Conservation (phyloP, 2,329 filamentous ascomycete species). For the Ophiosphaerella herpotricha region DNA sequence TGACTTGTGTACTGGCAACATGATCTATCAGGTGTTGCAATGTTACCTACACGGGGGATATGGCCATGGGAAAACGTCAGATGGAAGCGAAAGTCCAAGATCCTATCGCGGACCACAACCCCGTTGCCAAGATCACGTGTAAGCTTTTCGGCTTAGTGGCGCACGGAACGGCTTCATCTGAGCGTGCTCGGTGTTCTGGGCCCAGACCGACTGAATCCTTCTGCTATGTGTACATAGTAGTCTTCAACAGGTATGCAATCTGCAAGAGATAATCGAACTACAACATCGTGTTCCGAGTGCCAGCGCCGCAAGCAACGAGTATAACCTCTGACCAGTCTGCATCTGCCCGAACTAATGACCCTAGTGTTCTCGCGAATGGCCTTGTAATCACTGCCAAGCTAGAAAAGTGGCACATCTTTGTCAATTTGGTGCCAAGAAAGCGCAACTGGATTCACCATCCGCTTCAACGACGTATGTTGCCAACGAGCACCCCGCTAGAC, state of each 20-base stretch:
- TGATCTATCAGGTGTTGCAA: too few species aligned
- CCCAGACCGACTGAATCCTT: too few species aligned
- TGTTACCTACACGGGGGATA: too few species aligned
- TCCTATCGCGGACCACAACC: too few species aligned
- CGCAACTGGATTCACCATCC: conserved; percentile 21
- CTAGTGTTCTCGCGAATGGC: conserved; percentile 57
- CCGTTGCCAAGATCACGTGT: too few species aligned
- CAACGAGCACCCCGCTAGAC: background rate
- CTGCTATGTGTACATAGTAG: background rate
- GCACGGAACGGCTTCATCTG: too few species aligned
- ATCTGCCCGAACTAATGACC: conserved; percentile 15
- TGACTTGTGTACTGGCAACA: too few species aligned
- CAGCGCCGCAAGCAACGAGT: conserved; percentile 59
- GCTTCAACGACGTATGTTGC: conserved; percentile 24
- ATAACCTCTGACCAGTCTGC: conserved; percentile 8
- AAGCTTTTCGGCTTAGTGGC: too few species aligned
- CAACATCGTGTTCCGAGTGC: conserved; percentile 53
- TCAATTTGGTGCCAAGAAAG: conserved; percentile 49
- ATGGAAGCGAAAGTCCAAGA: too few species aligned
- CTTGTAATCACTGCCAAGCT: conserved; percentile 56
- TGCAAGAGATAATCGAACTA: conserved; percentile 29
- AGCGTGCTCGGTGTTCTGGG: too few species aligned
- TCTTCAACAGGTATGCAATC: conserved; percentile 20
- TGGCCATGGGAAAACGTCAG: too few species aligned
- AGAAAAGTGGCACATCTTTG: conserved; percentile 56